phyloP scores from a whole-genome alignment of 192 early-diverging fungal genomes.

The Coemansia sp. region DNA sequence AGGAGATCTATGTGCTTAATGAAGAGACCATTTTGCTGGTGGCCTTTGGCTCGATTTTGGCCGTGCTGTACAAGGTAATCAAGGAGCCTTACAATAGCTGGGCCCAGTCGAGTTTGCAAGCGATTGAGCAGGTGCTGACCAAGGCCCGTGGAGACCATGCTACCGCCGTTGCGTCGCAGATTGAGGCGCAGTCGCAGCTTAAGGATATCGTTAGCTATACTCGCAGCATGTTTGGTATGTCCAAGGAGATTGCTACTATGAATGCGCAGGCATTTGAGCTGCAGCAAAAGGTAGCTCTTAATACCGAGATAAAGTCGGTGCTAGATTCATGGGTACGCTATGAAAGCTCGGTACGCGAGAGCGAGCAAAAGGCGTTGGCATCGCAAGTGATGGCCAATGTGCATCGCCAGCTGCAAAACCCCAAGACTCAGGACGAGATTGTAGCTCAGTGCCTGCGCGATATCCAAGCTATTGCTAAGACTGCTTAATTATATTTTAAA shows the following conservation, averaged over 20 bases:
- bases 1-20: constrained; percentile 97
- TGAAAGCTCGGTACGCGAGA: constrained; percentile 88
- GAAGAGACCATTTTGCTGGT: constrained; percentile 85
- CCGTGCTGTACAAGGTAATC: constrained; percentile 71
- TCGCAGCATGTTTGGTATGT: constrained; percentile 89
- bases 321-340: constrained; percentile 98
- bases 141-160: constrained; percentile 91
- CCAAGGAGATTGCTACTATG: constrained; percentile 90
- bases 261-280: constrained; percentile 93
- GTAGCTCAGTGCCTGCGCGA: constrained; percentile 54
- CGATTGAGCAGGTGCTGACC: constrained; percentile 77
- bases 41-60: constrained; percentile 76
- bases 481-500: constrained; percentile 17
- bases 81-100: constrained; percentile 83
- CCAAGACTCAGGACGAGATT: constrained; percentile 53
- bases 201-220: constrained; percentile 92
- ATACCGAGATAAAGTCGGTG: constrained; percentile 78
- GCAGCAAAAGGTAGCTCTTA: constrained; percentile 84
- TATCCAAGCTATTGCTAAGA: constrained; percentile 49
- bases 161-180: constrained; percentile 82
- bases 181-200: constrained; percentile 87
- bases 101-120: constrained; percentile 65
- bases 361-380: constrained; percentile 86
- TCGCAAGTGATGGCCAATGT: constrained; percentile 76
- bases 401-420: constrained; percentile 44